Percentiles rank a stretch among this genome's conserved stretches.
Evolutionary conservation across 2,329 filamentous ascomycete species (phyloP).

Genomic region (Aspergillus pseudoterreus): DNA sequence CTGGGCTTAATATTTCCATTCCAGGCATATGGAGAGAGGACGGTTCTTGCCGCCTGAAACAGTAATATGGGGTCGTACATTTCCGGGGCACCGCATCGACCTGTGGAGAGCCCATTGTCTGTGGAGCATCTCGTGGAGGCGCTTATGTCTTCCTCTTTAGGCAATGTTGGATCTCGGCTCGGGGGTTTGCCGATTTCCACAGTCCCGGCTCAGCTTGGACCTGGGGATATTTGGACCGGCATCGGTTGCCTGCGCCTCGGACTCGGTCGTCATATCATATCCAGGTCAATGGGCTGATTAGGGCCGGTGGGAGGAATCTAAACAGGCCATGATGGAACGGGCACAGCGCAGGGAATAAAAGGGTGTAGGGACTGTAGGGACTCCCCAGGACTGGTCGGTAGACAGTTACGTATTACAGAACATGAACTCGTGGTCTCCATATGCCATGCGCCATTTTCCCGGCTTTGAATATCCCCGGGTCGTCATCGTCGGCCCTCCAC

Average conservation of each 20-base stretch:
- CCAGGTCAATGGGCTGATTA: background rate
- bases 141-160: background rate
- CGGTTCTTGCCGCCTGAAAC: background rate
- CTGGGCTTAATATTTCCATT: background rate
- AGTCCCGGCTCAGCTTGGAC: background rate
- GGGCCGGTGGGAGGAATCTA: background rate
- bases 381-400: too few relatives aligned
- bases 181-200: background rate
- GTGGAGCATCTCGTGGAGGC: conserved; percentile 1
- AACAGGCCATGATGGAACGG: background rate
- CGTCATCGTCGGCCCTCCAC: background rate
- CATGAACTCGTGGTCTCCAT: background rate
- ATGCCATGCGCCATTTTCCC: background rate
- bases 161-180: background rate
- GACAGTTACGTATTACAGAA: background rate
- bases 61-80: conserved; percentile 1
- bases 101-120: background rate
- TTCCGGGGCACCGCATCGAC: background rate
- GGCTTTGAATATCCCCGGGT: background rate
- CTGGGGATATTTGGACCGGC: background rate
- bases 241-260: background rate
- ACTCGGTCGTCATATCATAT: background rate
- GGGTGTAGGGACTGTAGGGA: too few relatives aligned
- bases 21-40: background rate
- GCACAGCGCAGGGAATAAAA: background rate